Evolutionary conservation across 202 grass and related monocot species (phyloP), one percentile per base, ranked within the genome.

Genomic region (Bolboschoenoplectus hybrid): DNA sequence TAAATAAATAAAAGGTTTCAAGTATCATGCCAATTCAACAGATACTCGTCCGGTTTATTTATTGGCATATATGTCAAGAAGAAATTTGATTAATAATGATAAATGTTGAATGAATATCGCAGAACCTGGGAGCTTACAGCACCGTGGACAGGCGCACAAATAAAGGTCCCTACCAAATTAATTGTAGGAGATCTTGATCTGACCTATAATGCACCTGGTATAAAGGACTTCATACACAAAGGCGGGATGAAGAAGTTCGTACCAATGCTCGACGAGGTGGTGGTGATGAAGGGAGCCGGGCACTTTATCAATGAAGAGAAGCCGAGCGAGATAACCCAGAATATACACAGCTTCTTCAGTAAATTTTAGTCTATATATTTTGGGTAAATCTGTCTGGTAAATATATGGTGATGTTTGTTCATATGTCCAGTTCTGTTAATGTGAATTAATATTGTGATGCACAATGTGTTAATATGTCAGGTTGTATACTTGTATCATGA

Each of bases 241-340:
- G 89, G 91, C 41, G 89, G 88, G 5, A 77, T 96, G 78, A 96
- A 91, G 61, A 93, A 89, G 45, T 91, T 81, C 7, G 91, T 88
- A 12, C 89, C 94, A 0, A 46, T 91, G 32, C 82, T 96, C 0
- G 91, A 93, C 20, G 89, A 89, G 50, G 81, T 96, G 10, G 74
- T 90, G 3, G 67, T 96, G 14, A 84, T 91, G 57, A 76, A 93
- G 86, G 91, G 83, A 60, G 94, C 74, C 16, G 91, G 94, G 0
- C 94, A 96, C 53, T 96, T 96, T 9, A 93, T 93, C 85, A 91
- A 89, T 16, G 89, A 93, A 75, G 89, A 96, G 41, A 93, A 89
- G 8, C 94, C 89, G n/a, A 38, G 88, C 0, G 88, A 96, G 78
- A 85, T 93, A 9, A 91, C 70, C 36, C 65, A 84, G 2, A 60